These are phyloP conservation scores for Aspergillus brasiliensis DNA, from an alignment of 2,329 filamentous ascomycete species.

Conservation along the genomic window DNA sequence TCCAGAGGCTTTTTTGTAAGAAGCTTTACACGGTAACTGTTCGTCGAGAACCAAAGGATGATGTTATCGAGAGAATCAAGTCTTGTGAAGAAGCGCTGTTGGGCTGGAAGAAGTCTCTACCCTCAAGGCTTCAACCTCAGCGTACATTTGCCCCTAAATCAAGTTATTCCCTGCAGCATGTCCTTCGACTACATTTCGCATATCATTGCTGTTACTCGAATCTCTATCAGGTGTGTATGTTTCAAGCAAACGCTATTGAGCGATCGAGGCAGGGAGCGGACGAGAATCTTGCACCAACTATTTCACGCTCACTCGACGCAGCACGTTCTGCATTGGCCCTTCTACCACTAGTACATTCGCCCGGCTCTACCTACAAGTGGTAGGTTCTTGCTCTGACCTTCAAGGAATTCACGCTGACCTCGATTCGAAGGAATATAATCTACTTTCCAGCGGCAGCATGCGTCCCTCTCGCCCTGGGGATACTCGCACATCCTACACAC, in stretches of 20 bases:
- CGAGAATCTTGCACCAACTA: not conserved
- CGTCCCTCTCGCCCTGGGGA: conserved; percentile 8
- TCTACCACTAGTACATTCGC: not conserved
- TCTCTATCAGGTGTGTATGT: conserved; percentile 17
- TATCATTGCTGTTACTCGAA: conserved; percentile 22
- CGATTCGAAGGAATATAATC: conserved; percentile 13
- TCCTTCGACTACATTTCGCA: conserved; percentile 20
- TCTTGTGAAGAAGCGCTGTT: conserved; percentile 17
- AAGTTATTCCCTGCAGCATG: conserved; percentile 11
- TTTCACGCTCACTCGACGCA: conserved; percentile 9
- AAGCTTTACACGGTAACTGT: conserved; percentile 14
- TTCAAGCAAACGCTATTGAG: not conserved
- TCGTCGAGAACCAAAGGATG: not conserved
- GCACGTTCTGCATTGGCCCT: conserved; percentile 14
- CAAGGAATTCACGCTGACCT: not conserved
- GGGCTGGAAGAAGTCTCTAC: conserved; percentile 14
- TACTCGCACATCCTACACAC: conserved; percentile 3
- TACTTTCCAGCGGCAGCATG: conserved; percentile 19
- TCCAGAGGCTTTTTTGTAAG: conserved; percentile 17
- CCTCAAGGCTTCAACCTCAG: conserved; percentile 5
- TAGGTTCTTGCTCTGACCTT: not conserved
- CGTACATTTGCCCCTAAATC: conserved; percentile 2
- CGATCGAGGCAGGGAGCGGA: not conserved
- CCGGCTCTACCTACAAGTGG: conserved; percentile 16
- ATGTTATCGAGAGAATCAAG: conserved; percentile 4